These are phyloP conservation scores for Clausena lansium DNA, from an alignment of 345 rosid species.

Conservation along the genomic window DNA sequence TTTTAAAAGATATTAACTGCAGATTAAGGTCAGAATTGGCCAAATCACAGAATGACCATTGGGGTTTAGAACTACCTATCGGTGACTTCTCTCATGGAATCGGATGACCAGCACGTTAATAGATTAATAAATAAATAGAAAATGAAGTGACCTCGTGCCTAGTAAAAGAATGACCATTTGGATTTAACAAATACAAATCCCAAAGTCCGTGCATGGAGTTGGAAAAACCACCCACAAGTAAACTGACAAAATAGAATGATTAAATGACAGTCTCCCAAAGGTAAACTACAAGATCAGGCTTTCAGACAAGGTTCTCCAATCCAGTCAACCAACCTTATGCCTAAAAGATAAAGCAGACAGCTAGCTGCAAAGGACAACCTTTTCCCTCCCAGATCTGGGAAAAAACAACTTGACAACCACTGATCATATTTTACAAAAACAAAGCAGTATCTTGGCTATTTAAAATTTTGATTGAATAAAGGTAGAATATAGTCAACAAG, in stretches of 20 bases:
- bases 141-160: background rate
- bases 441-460: background rate
- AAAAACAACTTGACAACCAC: background rate
- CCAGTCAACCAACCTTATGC: constrained; percentile 1
- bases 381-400: background rate
- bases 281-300: background rate
- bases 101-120: background rate
- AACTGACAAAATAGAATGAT: background rate
- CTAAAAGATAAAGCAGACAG: background rate
- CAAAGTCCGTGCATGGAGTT: background rate
- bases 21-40: background rate
- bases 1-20: background rate
- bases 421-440: background rate
- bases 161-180: background rate
- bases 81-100: background rate
- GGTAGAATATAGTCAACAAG: background rate
- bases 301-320: background rate
- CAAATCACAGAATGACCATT: background rate
- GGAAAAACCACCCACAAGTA: background rate
- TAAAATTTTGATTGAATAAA: background rate
- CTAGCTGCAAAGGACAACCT: background rate
- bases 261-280: background rate
- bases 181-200: background rate
- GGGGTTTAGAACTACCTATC: background rate
- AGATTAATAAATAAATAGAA: background rate